phyloP scores from a whole-genome alignment of 805 yeast genomes.

The Myxozyma udenii region DNA sequence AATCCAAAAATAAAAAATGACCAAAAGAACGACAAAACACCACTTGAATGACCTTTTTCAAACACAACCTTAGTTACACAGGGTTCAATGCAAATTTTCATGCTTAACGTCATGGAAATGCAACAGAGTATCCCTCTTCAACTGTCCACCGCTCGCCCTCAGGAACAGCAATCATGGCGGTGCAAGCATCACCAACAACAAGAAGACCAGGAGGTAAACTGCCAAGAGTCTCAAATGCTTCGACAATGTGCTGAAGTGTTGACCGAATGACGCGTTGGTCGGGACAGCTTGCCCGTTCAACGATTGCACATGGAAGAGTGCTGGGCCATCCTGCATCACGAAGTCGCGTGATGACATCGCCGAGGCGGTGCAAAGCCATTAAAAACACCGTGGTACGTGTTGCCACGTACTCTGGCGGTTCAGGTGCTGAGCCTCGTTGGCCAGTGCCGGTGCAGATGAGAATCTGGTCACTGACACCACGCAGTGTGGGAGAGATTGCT shows the following conservation, averaged over 20 bases:
- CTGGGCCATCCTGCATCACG: conserved; percentile 66
- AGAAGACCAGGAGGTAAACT: conserved; percentile 91
- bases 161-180: conserved; percentile 42
- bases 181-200: conserved; percentile 77
- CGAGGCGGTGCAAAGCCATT: conserved; percentile 80
- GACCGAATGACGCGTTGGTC: conserved; percentile 87
- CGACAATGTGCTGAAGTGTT: conserved; percentile 59
- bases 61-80: not conserved
- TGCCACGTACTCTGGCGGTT: conserved; percentile 66
- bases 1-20: not conserved
- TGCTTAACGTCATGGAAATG: not conserved
- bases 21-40: too few relatives aligned
- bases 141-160: conserved; percentile 44
- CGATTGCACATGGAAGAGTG: conserved; percentile 72
- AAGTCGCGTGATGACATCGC: conserved; percentile 38
- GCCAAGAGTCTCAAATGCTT: conserved; percentile 72
- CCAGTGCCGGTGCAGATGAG: conserved; percentile 94
- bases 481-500: conserved; percentile 83
- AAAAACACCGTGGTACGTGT: conserved; percentile 80
- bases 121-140: conserved; percentile 44
- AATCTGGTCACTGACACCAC: conserved; percentile 90
- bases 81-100: not conserved
- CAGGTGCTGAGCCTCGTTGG: conserved; percentile 76
- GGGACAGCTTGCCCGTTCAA: conserved; percentile 90
- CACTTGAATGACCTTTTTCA: not conserved